Evolutionary conservation across 2,329 filamentous ascomycete species (phyloP).

Genomic region (Sporothrix phasma): DNA sequence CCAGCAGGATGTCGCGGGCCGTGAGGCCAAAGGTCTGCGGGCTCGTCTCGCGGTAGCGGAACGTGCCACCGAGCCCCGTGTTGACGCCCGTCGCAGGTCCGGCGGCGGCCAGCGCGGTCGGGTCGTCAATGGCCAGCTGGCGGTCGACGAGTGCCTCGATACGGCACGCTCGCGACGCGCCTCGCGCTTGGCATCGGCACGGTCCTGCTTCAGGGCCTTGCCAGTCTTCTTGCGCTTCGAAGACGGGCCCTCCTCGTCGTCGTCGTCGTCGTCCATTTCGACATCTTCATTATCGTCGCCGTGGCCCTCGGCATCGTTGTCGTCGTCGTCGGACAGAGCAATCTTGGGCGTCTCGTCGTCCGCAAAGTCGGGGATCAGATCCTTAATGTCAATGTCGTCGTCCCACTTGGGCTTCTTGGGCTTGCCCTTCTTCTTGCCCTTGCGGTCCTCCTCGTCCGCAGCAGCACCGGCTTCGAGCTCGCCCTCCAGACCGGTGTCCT

Average conservation of each 20-base stretch:
- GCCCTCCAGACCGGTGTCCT: conserved; percentile 51
- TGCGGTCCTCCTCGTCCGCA: conserved; percentile 43
- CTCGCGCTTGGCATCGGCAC: conserved; percentile 52
- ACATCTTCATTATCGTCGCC: conserved; percentile 24
- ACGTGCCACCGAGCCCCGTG: conserved; percentile 30
- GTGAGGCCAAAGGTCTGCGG: conserved; percentile 85
- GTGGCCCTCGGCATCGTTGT: conserved; percentile 23
- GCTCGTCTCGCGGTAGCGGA: conserved; percentile 92
- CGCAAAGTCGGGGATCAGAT: conserved; percentile 78
- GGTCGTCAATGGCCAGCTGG: conserved; percentile 63
- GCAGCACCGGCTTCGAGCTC: conserved; percentile 35
- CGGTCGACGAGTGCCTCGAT: conserved; percentile 81
- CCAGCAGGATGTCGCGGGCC: conserved; percentile 76
- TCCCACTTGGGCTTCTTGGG: conserved; percentile 85
- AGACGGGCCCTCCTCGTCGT: conserved; percentile 27
- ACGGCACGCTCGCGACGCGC: conserved; percentile 72
- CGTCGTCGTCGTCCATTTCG: conserved; percentile 28
- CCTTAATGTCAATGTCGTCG: conserved; percentile 94
- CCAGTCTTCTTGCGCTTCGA: conserved; percentile 51
- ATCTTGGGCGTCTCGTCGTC: conserved; percentile 49
- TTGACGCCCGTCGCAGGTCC: conserved; percentile 17
- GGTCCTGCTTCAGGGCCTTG: conserved; percentile 50
- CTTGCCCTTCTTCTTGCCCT: conserved; percentile 31
- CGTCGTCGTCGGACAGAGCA: conserved; percentile 43
- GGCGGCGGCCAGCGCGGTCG: conserved; percentile 37